Percentiles rank a stretch among this genome's conserved stretches.
Evolutionary conservation across 177 flowering plant genomes (phyloP).

Genomic region (Vitis hybrid): DNA sequence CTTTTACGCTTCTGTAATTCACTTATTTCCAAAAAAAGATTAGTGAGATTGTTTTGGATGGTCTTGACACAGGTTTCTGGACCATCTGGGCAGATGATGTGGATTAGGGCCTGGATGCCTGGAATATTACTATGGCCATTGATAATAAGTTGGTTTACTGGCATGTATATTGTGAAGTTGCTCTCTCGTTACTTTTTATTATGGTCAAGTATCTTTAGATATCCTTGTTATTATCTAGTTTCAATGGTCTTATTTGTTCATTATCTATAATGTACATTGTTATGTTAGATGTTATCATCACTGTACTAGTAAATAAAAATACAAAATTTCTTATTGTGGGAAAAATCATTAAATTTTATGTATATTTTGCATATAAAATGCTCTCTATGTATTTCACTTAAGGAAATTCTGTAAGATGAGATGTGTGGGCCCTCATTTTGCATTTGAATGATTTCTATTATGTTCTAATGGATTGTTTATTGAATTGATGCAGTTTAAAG

Average conservation of each 20-base stretch:
- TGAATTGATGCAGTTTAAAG: constrained; percentile 54
- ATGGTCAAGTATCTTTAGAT: no score
- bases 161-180: no score
- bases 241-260: no score
- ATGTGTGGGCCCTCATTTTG: not conserved
- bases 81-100: constrained; percentile 90
- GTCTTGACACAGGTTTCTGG: constrained; percentile 58
- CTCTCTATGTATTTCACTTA: not conserved
- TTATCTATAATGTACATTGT: no score
- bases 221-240: no score
- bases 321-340: not conserved
- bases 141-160: constrained; percentile 56
- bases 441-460: not conserved
- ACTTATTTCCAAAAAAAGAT: not conserved
- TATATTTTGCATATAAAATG: not conserved
- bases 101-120: constrained; percentile 77
- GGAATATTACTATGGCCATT: constrained; percentile 67
- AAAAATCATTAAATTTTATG: not conserved
- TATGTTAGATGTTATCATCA: not conserved
- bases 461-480: constrained; percentile 1
- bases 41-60: not conserved
- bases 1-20: not conserved
- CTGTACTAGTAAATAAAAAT: not conserved
- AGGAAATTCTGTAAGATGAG: constrained; percentile 1
- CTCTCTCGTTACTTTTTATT: not conserved